Percentiles rank a stretch among this genome's conserved stretches.
phyloP scores from a whole-genome alignment of 371 early-diverging fungal genomes.

The Quaeritorhiza haematococci region DNA sequence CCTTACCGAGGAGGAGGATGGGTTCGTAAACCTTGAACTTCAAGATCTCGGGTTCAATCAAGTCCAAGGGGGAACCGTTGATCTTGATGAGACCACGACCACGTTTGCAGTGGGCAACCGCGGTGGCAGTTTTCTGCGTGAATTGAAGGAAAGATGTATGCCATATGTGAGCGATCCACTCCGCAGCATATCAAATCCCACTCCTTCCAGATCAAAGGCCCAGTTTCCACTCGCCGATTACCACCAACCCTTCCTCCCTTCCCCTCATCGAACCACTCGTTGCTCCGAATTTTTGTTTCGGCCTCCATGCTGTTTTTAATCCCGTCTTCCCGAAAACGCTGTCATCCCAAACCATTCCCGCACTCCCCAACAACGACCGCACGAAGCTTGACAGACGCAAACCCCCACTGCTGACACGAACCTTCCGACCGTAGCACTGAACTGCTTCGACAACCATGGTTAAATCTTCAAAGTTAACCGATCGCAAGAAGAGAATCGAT shows the following conservation, averaged over 20 bases:
- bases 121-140: constrained; percentile 97
- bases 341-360: no score
- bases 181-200: background rate
- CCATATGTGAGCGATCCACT: background rate
- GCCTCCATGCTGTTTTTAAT: background rate
- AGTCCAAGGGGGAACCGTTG: constrained; percentile 96
- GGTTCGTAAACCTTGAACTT: constrained; percentile 98
- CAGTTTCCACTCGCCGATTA: background rate
- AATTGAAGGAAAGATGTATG: background rate
- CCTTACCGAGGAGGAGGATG: constrained; percentile 92
- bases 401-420: background rate
- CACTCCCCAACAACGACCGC: no score
- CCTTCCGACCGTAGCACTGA: constrained; percentile 45
- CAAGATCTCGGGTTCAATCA: constrained; percentile 95
- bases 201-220: background rate
- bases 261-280: no score
- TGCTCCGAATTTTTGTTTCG: no score
- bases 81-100: constrained; percentile 95
- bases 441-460: constrained; percentile 41
- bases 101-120: constrained; percentile 97
- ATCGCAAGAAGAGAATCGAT: no score
- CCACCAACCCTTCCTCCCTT: no score
- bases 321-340: no score
- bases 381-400: no score
- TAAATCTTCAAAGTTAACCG: no score